Base-by-base conservation (phyloP, 768 basidiomycete species). In the Boletus coccyginus region DNA sequence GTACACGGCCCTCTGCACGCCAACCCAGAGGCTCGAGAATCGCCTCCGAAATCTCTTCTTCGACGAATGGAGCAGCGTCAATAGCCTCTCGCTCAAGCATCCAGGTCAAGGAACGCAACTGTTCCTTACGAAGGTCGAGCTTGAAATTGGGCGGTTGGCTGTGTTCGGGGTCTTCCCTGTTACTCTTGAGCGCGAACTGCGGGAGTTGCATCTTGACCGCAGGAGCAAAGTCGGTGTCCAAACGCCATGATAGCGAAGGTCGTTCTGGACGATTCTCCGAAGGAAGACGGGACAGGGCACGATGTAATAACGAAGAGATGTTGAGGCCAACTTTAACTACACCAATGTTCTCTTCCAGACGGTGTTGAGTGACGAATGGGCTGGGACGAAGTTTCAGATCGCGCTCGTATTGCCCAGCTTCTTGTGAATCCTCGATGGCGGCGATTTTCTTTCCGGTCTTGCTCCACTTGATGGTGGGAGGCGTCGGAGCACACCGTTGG, bases 41-140 rank as follows among this genome's bases (percentile, higher is more conserved):
- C 5, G 93, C 92, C 70, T 98, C 95, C 0, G 92, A 88, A 42
- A 97, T 91, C 68, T 98, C 95, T 69, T 98, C 94, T 70, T 98
- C 95, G 31, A 94, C 69, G 68, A 96, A 98, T 2, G 91, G 87
- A 11, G 80, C 70, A 0, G 84, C 83, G 35, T 83, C 75, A 1
- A 63, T 53, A 2, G 81, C 75, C 71, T 98, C 95, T 65, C 91
- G 91, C 44, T 76, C 70, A 44, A 96, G 73, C 95, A 97, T 97
- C 95, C 95, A 98, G 50, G 83, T 83, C 51, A 97, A 74, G 4
- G 94, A 97, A 31, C 94, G 90, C 21, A 92, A 77, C 66, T 98
- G 95, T 64, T 98, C 95, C 32, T 77, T 81, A 40, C 95, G 84
- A 31, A 98, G 80, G 17, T 79, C 74, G 12, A 87, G 75, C 64